Conservation (phyloP, 2,329 filamentous ascomycete species). For the Metarhizium robertsii region DNA sequence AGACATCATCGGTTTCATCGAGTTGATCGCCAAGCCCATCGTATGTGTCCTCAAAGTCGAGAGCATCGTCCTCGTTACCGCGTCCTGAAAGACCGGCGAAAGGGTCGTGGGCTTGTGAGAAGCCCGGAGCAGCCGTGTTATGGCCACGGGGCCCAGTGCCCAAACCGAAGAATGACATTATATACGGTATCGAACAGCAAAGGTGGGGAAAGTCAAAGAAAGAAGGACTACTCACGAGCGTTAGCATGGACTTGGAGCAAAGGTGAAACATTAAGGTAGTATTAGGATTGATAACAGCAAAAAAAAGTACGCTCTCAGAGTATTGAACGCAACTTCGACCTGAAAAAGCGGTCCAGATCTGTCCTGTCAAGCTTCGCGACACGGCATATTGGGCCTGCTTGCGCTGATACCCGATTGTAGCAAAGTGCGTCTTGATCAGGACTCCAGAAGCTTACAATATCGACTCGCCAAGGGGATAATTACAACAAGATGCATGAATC, state of each 20-base stretch:
- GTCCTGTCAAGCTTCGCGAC: not conserved
- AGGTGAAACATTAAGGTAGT: not conserved
- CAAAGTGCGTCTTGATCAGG: not conserved
- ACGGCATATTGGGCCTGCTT: not conserved
- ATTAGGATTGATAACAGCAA: not conserved
- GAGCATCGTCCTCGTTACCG: conserved; percentile 47
- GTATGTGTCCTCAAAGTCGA: conserved; percentile 94
- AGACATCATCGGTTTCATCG: conserved; percentile 83
- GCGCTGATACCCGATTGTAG: too few relatives aligned
- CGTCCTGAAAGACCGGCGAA: conserved; percentile 71
- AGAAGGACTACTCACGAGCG: not conserved
- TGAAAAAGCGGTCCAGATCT: not conserved
- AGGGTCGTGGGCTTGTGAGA: conserved; percentile 74
- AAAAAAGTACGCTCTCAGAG: not conserved
- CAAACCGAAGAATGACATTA: conserved; percentile 91
- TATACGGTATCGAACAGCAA: conserved; percentile 8
- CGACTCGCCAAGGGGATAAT: not conserved
- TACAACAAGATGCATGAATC: not conserved
- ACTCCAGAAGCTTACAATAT: not conserved
- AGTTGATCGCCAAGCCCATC: conserved; percentile 88
- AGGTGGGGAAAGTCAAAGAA: not conserved
- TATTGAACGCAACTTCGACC: not conserved
- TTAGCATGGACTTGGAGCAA: not conserved
- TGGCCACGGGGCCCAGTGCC: conserved; percentile 54
- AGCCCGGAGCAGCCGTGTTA: conserved; percentile 63